Evolutionary conservation across 2,329 filamentous ascomycete genomes (phyloP).

Genomic region (Xylariaceae sp.): DNA sequence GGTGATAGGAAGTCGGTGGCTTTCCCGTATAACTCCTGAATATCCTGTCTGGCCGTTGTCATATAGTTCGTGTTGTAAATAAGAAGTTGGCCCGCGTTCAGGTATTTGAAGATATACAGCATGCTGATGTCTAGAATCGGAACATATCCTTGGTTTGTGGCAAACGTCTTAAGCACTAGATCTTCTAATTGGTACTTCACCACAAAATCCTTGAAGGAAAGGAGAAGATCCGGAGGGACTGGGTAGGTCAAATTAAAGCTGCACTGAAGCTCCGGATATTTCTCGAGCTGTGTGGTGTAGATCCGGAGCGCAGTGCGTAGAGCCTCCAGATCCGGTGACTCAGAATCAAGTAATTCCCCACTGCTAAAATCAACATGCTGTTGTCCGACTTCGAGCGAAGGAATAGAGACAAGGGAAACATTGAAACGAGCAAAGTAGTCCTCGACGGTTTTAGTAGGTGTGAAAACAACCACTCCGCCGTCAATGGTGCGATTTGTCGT

Average conservation of each 20-base stretch:
- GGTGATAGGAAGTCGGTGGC: constrained; percentile 4
- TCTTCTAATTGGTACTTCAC: constrained; percentile 14
- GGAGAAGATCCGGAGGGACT: constrained; percentile 10
- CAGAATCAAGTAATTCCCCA: background rate
- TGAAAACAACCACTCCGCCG: constrained; percentile 5
- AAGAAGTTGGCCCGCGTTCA: constrained; percentile 2
- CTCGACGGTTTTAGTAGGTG: constrained; percentile 1
- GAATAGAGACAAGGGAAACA: background rate
- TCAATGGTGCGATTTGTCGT: constrained; percentile 5
- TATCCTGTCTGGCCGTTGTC: constrained; percentile 7
- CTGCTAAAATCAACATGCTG: constrained; percentile 10
- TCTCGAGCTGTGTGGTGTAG: constrained; percentile 4
- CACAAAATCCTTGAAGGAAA: constrained; percentile 17
- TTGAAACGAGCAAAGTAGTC: constrained; percentile 10
- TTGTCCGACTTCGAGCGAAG: background rate
- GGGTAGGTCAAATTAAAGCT: constrained; percentile 16
- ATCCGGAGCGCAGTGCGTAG: background rate
- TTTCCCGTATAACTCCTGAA: constrained; percentile 10
- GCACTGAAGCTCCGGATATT: constrained; percentile 10
- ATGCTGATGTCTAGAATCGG: constrained; percentile 13
- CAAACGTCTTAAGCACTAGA: background rate
- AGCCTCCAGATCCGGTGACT: background rate
- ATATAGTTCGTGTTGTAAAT: background rate
- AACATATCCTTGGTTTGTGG: constrained; percentile 4
- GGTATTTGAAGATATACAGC: constrained; percentile 21